Conservation (phyloP, 805 yeast species). For the Candida michaelii region DNA sequence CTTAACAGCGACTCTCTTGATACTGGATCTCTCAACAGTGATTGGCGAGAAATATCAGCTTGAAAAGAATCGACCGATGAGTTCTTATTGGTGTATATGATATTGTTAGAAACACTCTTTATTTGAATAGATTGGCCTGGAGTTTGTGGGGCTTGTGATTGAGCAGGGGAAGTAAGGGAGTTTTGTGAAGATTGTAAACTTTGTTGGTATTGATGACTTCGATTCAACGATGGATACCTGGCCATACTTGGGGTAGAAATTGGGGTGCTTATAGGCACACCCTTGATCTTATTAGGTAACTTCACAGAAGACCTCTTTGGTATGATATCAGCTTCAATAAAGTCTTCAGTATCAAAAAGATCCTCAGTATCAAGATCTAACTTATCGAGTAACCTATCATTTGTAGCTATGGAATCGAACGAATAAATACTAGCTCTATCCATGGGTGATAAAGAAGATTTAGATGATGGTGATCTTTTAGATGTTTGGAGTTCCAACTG, state of each 20-base stretch:
- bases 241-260: not conserved
- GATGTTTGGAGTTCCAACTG: constrained; percentile 23
- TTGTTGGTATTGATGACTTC: not conserved
- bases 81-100: constrained; percentile 22
- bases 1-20: not conserved
- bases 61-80: constrained; percentile 25
- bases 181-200: too few relatives aligned
- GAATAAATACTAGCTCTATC: constrained; percentile 43
- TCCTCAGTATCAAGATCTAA: constrained; percentile 30
- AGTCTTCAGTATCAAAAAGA: constrained; percentile 17
- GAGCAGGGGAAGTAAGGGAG: not conserved
- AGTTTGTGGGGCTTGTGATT: not conserved
- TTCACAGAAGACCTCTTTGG: not conserved
- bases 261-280: not conserved
- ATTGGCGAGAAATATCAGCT: constrained; percentile 20
- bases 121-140: constrained; percentile 2
- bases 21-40: constrained; percentile 7
- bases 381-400: constrained; percentile 41
- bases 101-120: constrained; percentile 20
- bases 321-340: not conserved
- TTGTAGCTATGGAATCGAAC: constrained; percentile 44
- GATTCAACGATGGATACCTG: constrained; percentile 3
- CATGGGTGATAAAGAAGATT: constrained; percentile 3
- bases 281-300: not conserved
- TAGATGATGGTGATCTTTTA: constrained; percentile 11